Evolutionary conservation across 164 flowering plant species (phyloP).

Genomic region (Berberis vulgaris): DNA sequence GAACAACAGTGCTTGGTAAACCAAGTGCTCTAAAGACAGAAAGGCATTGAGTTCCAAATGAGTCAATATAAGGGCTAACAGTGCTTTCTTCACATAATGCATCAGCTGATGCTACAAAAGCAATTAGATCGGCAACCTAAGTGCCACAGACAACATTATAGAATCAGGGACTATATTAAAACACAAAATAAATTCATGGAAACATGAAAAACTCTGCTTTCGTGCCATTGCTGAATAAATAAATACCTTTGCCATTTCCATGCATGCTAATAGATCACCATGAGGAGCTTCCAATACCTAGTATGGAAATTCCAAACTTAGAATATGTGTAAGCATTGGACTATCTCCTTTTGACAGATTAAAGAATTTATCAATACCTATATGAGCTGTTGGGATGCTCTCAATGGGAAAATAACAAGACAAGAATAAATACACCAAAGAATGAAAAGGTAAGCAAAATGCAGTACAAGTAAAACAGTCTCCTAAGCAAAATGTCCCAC

Average conservation of each 20-base stretch:
- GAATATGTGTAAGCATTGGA: not conserved
- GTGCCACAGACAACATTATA: slow-evolving; percentile 1
- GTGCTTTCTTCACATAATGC: slow-evolving; percentile 32
- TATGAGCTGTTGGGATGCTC: too few relatives aligned
- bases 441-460: too few relatives aligned
- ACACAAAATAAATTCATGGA: not conserved
- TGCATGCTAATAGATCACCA: slow-evolving; percentile 73
- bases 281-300: slow-evolving; percentile 92
- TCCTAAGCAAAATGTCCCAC: too few relatives aligned
- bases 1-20: slow-evolving; percentile 78
- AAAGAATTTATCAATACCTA: too few relatives aligned
- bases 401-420: too few relatives aligned
- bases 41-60: slow-evolving; percentile 80
- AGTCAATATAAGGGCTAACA: slow-evolving; percentile 48
- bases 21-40: slow-evolving; percentile 88
- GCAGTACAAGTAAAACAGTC: too few relatives aligned
- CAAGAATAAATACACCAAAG: too few relatives aligned
- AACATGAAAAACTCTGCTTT: not conserved
- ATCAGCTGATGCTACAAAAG: slow-evolving; percentile 83
- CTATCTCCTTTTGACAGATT: too few relatives aligned
- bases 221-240: not conserved
- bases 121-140: slow-evolving; percentile 90
- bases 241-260: slow-evolving; percentile 96
- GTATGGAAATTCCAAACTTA: not conserved
- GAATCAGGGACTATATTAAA: not conserved